Conservation (phyloP, 2,329 filamentous ascomycete genomes). For the Esteya vermicola region DNA sequence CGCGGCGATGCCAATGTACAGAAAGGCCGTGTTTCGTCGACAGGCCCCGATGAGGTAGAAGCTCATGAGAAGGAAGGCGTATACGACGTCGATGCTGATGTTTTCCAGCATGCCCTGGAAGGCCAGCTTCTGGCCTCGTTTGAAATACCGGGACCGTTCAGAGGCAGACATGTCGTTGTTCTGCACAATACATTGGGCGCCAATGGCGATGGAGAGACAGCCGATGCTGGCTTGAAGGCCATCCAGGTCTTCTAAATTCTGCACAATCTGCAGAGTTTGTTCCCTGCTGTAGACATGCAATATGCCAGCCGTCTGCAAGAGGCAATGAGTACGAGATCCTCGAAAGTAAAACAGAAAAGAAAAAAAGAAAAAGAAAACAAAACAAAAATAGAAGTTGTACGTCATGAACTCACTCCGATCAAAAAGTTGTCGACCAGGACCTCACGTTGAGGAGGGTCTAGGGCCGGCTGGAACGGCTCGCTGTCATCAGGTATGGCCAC, state of each 20-base stretch:
- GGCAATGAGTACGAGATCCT: neutral
- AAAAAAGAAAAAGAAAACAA: neutral
- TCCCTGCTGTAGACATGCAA: neutral
- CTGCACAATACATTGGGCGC: slow-evolving; percentile 7
- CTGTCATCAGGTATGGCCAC: neutral
- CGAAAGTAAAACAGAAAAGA: neutral
- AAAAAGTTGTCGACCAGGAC: neutral
- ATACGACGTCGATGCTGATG: slow-evolving; percentile 35
- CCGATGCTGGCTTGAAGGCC: neutral
- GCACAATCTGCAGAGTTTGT: neutral
- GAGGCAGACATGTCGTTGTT: slow-evolving; percentile 1
- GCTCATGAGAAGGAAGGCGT: slow-evolving; percentile 39
- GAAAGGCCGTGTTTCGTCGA: slow-evolving; percentile 43
- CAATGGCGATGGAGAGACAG: slow-evolving; percentile 8
- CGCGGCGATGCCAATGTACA: slow-evolving; percentile 45
- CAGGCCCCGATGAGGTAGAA: slow-evolving; percentile 46
- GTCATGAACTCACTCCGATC: neutral
- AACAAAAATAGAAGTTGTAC: no score
- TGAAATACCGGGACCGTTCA: slow-evolving; percentile 5
- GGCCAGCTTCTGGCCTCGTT: slow-evolving; percentile 14
- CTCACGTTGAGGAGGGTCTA: neutral
- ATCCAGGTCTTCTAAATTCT: neutral
- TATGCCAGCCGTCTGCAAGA: neutral
- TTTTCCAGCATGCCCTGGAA: slow-evolving; percentile 37
- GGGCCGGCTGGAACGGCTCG: neutral